Evolutionary conservation across 2,329 filamentous ascomycete species (phyloP).

Genomic region (Paraconiothyrium sp.): DNA sequence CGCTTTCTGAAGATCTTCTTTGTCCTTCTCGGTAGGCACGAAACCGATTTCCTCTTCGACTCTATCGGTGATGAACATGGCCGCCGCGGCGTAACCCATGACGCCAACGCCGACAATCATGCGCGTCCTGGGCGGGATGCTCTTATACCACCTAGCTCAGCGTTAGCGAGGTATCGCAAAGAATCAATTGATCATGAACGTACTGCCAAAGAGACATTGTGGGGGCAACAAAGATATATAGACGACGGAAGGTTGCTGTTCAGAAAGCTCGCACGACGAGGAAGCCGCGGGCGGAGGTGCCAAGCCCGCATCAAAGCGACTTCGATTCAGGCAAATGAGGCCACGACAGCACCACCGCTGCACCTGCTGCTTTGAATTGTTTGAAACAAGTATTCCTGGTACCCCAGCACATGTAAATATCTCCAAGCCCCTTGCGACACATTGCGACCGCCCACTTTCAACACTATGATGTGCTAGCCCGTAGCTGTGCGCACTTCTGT

Average conservation of each 20-base stretch:
- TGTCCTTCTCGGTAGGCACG: conserved; percentile 77
- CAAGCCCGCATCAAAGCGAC: conserved; percentile 2
- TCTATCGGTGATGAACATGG: conserved; percentile 76
- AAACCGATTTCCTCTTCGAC: conserved; percentile 79
- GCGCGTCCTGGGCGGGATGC: conserved; percentile 75
- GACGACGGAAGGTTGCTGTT: neutral
- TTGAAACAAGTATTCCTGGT: neutral
- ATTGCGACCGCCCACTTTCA: neutral
- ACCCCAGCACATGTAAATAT: neutral
- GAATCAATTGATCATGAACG: conserved; percentile 16
- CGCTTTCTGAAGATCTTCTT: conserved; percentile 68
- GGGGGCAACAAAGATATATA: neutral
- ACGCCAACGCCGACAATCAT: conserved; percentile 76
- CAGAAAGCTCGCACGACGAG: neutral
- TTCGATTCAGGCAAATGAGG: conserved; percentile 8
- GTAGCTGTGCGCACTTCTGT: neutral
- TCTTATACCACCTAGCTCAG: conserved; percentile 66
- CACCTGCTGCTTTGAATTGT: neutral
- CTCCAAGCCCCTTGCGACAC: neutral
- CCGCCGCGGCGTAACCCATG: conserved; percentile 78
- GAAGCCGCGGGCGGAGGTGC: conserved; percentile 1
- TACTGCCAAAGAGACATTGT: conserved; percentile 51
- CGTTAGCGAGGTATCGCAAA: conserved; percentile 11
- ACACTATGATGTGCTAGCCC: neutral
- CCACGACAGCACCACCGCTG: conserved; percentile 1